These are phyloP conservation scores for Puccinia horiana DNA, from an alignment of 1,284 basidiomycete species.

Conservation along the genomic window DNA sequence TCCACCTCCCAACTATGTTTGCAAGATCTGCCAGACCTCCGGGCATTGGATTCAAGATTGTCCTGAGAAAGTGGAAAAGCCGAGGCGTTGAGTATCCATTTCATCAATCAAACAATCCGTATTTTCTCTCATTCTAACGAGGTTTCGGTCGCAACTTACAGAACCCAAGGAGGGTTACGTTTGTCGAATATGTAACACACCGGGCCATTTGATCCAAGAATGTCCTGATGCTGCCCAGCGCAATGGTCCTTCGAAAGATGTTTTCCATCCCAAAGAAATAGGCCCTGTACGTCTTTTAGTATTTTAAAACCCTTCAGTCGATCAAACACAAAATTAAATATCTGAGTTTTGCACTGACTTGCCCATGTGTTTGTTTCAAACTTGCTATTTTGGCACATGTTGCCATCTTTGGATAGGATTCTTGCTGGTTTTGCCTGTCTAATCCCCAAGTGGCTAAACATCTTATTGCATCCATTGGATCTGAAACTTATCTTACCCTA, in stretches of 20 bases:
- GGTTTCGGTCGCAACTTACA: background rate
- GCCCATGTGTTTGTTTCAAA: background rate
- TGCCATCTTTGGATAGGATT: background rate
- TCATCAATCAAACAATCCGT: background rate
- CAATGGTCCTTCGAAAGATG: constrained; percentile 59
- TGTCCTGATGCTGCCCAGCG: constrained; percentile 69
- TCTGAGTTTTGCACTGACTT: background rate
- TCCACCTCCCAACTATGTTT: constrained; percentile 76
- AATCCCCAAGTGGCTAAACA: constrained; percentile 90
- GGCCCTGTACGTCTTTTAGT: constrained; percentile 64
- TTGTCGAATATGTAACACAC: constrained; percentile 82
- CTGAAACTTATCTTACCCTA: constrained; percentile 86
- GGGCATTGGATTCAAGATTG: constrained; percentile 56
- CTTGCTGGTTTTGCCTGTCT: constrained; percentile 92
- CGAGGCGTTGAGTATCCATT: constrained; percentile 50
- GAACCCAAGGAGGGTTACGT: constrained; percentile 77
- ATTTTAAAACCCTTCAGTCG: background rate
- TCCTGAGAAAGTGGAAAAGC: constrained; percentile 49
- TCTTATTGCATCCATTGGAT: constrained; percentile 85
- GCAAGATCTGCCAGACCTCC: constrained; percentile 72
- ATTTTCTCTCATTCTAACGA: background rate
- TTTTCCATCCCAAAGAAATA: constrained; percentile 74
- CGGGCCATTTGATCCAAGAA: constrained; percentile 78
- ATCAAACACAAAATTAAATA: too few relatives aligned
- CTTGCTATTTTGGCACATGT: background rate